Percentiles rank a stretch among this genome's conserved stretches.
Conservation (phyloP, 2,329 filamentous ascomycete species). For the Tolypocladium tropicale region DNA sequence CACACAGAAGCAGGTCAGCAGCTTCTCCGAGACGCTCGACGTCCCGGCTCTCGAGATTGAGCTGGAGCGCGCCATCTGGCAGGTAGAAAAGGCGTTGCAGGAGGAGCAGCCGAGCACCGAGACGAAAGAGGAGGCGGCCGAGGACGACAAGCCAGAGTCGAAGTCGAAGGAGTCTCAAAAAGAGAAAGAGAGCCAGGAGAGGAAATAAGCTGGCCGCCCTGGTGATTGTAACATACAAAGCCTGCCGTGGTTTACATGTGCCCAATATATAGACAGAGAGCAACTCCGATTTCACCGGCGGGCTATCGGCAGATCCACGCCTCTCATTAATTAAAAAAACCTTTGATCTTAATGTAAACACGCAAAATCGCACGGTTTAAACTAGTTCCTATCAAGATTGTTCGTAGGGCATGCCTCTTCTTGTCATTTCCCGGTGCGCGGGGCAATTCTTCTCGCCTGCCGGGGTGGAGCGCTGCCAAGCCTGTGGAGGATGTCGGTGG, state of each 20-base stretch:
- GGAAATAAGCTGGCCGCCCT: background rate
- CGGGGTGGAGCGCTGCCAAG: too few relatives aligned
- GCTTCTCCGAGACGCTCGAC: conserved; percentile 50
- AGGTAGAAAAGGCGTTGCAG: conserved; percentile 47
- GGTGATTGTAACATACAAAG: background rate
- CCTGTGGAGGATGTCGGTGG: too few relatives aligned
- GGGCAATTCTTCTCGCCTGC: too few relatives aligned
- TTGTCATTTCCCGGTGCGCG: too few relatives aligned
- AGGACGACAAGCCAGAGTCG: background rate
- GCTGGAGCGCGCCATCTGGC: conserved; percentile 65
- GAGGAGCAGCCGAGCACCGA: conserved; percentile 21
- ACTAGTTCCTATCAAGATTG: too few relatives aligned
- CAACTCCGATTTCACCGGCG: background rate
- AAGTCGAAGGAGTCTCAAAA: background rate
- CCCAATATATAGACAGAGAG: background rate
- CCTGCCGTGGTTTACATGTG: background rate
- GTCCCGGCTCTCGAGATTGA: conserved; percentile 63
- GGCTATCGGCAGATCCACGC: background rate
- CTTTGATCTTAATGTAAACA: too few relatives aligned
- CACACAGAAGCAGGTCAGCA: conserved; percentile 41
- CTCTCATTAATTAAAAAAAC: too few relatives aligned
- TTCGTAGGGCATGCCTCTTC: too few relatives aligned
- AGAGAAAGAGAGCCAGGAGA: conserved; percentile 5
- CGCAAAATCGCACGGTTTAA: too few relatives aligned
- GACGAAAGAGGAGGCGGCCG: background rate